phyloP scores from a whole-genome alignment of 139 green algal species.

The Chlamydomonas sphaeroides region DNA sequence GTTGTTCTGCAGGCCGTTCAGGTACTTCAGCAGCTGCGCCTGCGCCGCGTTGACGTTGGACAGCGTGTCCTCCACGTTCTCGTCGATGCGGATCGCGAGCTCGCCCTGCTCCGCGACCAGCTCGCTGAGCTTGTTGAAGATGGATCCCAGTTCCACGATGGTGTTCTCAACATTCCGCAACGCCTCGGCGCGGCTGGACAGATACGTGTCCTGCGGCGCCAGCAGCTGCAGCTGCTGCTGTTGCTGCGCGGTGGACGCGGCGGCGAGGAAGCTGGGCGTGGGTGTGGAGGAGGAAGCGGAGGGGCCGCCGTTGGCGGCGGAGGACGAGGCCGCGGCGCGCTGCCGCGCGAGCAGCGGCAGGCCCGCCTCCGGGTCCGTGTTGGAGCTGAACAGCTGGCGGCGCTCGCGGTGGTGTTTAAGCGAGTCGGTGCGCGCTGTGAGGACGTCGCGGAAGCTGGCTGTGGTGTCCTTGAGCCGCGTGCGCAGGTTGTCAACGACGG shows the following conservation, averaged over 20 bases:
- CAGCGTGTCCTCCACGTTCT: constrained; percentile 97
- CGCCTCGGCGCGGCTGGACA: constrained; percentile 71
- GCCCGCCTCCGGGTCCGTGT: constrained; percentile 45
- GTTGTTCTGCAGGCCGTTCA: constrained; percentile 93
- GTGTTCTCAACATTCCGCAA: constrained; percentile 96
- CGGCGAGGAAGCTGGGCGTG: constrained; percentile 43
- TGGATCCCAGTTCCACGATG: constrained; percentile 96
- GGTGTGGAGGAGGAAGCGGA: neutral
- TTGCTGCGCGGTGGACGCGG: constrained; percentile 35
- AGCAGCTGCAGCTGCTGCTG: constrained; percentile 62
- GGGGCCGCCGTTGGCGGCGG: constrained; percentile 52
- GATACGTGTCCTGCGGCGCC: constrained; percentile 57
- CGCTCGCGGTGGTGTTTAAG: constrained; percentile 86
- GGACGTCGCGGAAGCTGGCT: constrained; percentile 51
- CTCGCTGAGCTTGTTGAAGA: constrained; percentile 97
- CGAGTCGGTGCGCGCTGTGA: constrained; percentile 93
- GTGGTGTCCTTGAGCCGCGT: constrained; percentile 86
- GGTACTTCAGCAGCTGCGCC: constrained; percentile 95
- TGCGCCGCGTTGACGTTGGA: constrained; percentile 95
- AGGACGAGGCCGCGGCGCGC: constrained; percentile 74
- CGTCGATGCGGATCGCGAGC: constrained; percentile 95
- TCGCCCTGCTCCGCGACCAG: constrained; percentile 91
- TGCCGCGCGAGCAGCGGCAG: constrained; percentile 52
- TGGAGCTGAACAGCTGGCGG: constrained; percentile 85
- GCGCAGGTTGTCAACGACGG: constrained; percentile 84